A percentile compares a stretch with the other conserved stretches of the same genome.
phyloP scores from a whole-genome alignment of 2,329 filamentous ascomycete species.

The Metarhizium guizhouense region DNA sequence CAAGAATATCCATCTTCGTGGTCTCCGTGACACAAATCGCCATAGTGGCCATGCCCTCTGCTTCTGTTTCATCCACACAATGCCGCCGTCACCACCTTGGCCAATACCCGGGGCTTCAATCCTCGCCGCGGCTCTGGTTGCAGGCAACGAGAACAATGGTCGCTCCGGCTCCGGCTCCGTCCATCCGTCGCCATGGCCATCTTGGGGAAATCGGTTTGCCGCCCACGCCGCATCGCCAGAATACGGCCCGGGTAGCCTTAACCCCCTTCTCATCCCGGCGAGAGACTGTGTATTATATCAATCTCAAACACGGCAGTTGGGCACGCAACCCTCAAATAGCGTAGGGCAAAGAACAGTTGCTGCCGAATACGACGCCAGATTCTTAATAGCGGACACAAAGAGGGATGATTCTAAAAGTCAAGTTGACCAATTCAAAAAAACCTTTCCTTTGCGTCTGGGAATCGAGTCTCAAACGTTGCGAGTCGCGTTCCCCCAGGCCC shows the following conservation, averaged over 20 bases:
- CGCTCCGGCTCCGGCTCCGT: no score
- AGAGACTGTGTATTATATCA: neutral
- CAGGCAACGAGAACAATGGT: no score
- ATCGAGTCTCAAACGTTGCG: neutral
- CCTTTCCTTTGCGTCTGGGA: no score
- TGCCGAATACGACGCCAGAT: no score
- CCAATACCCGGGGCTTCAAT: no score
- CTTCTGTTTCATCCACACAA: slow-evolving; percentile 3
- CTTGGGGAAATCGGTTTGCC: neutral
- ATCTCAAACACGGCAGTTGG: slow-evolving; percentile 1
- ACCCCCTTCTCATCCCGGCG: neutral
- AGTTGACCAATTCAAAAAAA: no score
- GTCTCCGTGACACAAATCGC: neutral
- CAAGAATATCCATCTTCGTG: slow-evolving; percentile 8
- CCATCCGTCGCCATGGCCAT: neutral
- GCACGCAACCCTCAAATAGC: neutral
- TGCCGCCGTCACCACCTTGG: no score
- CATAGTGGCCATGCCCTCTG: neutral
- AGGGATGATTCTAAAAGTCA: no score
- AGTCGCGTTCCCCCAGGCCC: neutral
- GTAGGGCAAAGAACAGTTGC: no score
- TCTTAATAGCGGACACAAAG: no score
- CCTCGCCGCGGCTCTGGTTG: no score
- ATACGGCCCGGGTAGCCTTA: neutral
- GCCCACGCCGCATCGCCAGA: slow-evolving; percentile 1